These are phyloP conservation scores for Chloris gayana DNA, from an alignment of 176 grass and related monocot species.

Conservation along the genomic window DNA sequence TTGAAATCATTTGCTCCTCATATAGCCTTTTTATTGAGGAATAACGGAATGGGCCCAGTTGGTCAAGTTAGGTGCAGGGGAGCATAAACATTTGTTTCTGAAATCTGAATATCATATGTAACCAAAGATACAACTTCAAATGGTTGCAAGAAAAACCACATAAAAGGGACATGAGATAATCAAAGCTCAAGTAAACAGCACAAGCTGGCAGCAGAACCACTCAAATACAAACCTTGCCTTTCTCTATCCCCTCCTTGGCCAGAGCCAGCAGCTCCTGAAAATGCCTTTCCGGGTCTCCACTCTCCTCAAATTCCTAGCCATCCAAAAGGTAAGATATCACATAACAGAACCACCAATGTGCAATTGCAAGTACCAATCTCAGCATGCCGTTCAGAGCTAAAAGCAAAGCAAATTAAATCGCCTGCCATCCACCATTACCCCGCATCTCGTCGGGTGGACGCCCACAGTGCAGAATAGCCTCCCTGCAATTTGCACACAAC, in stretches of 20 bases:
- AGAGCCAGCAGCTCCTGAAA: conserved; percentile 77
- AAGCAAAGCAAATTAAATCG: not conserved
- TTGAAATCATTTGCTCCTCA: not conserved
- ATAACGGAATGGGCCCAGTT: not conserved
- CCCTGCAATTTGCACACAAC: conserved; percentile 46
- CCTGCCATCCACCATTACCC: conserved; percentile 40
- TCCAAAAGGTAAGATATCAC: conserved; percentile 12
- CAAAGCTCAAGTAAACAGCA: too few species aligned
- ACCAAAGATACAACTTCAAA: not conserved
- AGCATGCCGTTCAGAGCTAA: not conserved
- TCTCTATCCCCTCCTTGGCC: conserved; percentile 72
- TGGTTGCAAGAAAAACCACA: not conserved
- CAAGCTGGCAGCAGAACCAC: too few species aligned
- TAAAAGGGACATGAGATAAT: conserved; percentile 6
- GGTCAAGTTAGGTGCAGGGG: not conserved
- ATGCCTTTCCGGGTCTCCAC: conserved; percentile 78
- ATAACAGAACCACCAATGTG: conserved; percentile 4
- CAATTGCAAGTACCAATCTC: not conserved
- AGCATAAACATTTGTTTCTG: not conserved
- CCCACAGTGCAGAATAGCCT: conserved; percentile 92
- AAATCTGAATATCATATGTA: not conserved
- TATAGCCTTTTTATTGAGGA: not conserved
- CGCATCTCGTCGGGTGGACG: conserved; percentile 94
- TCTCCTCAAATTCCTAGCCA: conserved; percentile 93
- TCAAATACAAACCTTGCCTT: conserved; percentile 74